phyloP scores from a whole-genome alignment of 2,329 filamentous ascomycete genomes.

The Dothidotthia symphoricarpi region DNA sequence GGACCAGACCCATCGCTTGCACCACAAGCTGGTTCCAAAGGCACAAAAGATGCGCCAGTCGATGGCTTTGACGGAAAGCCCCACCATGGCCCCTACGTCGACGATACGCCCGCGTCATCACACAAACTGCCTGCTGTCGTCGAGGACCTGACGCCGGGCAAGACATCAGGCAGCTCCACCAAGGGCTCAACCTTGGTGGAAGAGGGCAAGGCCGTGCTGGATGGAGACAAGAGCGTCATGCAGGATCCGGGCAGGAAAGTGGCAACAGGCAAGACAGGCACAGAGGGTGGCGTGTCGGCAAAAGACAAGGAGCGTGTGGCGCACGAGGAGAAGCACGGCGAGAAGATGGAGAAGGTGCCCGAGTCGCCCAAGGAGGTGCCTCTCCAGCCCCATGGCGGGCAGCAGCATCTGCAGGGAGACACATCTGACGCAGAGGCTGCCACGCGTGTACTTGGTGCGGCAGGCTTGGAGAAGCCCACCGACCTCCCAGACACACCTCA shows the following conservation, averaged over 20 bases:
- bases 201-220: slow-evolving; percentile 47
- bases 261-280: slow-evolving; percentile 84
- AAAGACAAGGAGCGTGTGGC: slow-evolving; percentile 75
- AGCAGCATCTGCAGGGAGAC: slow-evolving; percentile 55
- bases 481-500: slow-evolving; percentile 77
- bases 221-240: slow-evolving; percentile 77
- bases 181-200: slow-evolving; percentile 33
- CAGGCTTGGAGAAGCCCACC: slow-evolving; percentile 64
- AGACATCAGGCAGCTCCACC: slow-evolving; percentile 24
- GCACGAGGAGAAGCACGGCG: slow-evolving; percentile 64
- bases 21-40: slow-evolving; percentile 37
- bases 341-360: slow-evolving; percentile 70
- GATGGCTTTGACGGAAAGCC: slow-evolving; percentile 94
- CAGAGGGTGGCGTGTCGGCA: slow-evolving; percentile 83
- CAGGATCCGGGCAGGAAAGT: slow-evolving; percentile 74
- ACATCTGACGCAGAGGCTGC: slow-evolving; percentile 7
- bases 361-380: slow-evolving; percentile 82
- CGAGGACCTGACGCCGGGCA: slow-evolving; percentile 40
- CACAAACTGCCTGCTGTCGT: slow-evolving; percentile 36
- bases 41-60: slow-evolving; percentile 79
- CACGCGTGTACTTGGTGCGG: slow-evolving; percentile 32
- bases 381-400: slow-evolving; percentile 76
- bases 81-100: slow-evolving; percentile 78
- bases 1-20: slow-evolving; percentile 22
- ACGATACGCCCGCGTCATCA: slow-evolving; percentile 43